Base-by-base conservation (phyloP, 1,284 basidiomycete species). In the Apiotrichum porosum region DNA sequence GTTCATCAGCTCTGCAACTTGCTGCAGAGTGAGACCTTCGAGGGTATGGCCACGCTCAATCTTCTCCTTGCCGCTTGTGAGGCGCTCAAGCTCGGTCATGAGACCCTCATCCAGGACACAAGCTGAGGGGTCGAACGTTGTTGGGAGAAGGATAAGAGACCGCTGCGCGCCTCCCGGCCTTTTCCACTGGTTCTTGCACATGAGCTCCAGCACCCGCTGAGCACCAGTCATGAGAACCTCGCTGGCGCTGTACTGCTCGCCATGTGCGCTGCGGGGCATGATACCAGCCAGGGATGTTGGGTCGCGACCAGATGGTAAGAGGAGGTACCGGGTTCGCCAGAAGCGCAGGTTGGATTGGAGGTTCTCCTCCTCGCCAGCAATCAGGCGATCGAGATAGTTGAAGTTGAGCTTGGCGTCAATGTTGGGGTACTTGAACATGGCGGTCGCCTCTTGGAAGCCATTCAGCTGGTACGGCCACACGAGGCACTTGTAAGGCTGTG, bases 261-360 rank as follows among this genome's bases (percentile, higher is more conserved):
- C 85, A 0, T 81, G 82, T 9, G 63, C 86, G 5, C 83, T 85
- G 1, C 81, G 83, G 15, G 65, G 72, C 17, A 78, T 59, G 15
- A 71, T 30, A 3, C 63, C 60, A n/a, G 41, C 19, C 12, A 42
- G 32, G 72, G 75, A 41, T 54, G 68, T 9, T 82, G 86, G 30
- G 80, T 78, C 48, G 84, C 58, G 84, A 10, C 82, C 79, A 0
- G 87, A 84, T 0, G 94, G 94, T 38, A 97, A 88, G 17, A 98
- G 82, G 21, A 97, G 80, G 65, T 97, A 95, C n/a, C 93, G 80
- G 0, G 92, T 95, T 6, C 93, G 81, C 89, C 93, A 97, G 66
- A 94, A 95, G 37, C 86, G 81, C 37, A 91, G 75, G 4, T 85
- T 85, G 48, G 89, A 83, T 60, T 83, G 84, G 65, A 90, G 83